Conservation (phyloP, 2,329 filamentous ascomycete species). For the Colletotrichum shisoi region DNA sequence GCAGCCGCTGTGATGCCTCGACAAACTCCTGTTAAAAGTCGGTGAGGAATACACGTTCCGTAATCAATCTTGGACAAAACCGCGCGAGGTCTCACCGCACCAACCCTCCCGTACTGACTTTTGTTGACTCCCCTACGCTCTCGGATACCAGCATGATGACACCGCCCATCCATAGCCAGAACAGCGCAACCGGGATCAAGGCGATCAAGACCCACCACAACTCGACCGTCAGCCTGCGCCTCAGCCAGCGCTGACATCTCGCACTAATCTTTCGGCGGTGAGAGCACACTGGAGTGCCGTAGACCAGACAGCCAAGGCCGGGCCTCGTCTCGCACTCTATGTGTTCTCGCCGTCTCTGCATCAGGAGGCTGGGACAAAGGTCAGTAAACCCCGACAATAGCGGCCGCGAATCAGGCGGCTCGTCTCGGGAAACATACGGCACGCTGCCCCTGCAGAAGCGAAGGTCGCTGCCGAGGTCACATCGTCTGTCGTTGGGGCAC, state of each 20-base stretch:
- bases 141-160: neutral
- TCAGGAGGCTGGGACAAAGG: conserved; percentile 57
- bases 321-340: conserved; percentile 67
- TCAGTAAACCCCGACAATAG: neutral
- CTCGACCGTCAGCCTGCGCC: conserved; percentile 56
- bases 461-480: conserved; percentile 66
- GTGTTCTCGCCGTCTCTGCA: conserved; percentile 67
- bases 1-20: too few species aligned
- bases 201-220: conserved; percentile 60
- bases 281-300: conserved; percentile 58
- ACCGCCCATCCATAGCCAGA: conserved; percentile 50
- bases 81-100: neutral
- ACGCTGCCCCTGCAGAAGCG: conserved; percentile 68
- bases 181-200: conserved; percentile 51
- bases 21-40: too few species aligned
- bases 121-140: neutral
- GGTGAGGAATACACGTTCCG: neutral
- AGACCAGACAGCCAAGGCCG: conserved; percentile 64
- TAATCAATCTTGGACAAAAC: too few species aligned
- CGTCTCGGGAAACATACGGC: conserved; percentile 51
- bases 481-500: conserved; percentile 66
- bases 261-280: conserved; percentile 55
- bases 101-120: neutral
- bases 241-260: conserved; percentile 57
- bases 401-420: too few species aligned